A percentile compares a stretch with the other conserved stretches of the same genome.
Evolutionary conservation across 768 basidiomycete species (phyloP).

Genomic region (Russula ochroleuca): DNA sequence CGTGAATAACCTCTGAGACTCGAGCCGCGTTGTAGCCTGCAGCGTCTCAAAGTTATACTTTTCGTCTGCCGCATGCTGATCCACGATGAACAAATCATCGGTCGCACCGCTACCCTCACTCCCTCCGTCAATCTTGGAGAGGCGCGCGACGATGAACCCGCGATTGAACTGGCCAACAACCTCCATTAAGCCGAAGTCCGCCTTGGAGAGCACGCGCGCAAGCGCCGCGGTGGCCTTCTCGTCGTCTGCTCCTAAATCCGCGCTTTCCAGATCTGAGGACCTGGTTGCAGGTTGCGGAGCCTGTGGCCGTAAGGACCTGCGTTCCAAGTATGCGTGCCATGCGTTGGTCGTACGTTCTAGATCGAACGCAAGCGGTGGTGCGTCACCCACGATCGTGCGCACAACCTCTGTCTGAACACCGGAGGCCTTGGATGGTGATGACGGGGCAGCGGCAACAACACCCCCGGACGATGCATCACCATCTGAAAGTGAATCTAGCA

Average conservation of each 20-base stretch:
- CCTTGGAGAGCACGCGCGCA: slow-evolving; percentile 79
- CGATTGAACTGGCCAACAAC: slow-evolving; percentile 93
- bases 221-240: slow-evolving; percentile 61
- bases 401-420: slow-evolving; percentile 16
- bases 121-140: slow-evolving; percentile 38
- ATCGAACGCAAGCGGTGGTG: slow-evolving; percentile 11
- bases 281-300: background rate
- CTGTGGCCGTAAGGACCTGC: background rate
- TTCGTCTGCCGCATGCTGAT: slow-evolving; percentile 97
- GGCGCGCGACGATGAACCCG: slow-evolving; percentile 86
- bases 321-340: slow-evolving; percentile 12
- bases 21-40: slow-evolving; percentile 84
- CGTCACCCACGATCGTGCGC: slow-evolving; percentile 16
- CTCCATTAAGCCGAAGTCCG: slow-evolving; percentile 80
- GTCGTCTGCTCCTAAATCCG: slow-evolving; percentile 42
- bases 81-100: slow-evolving; percentile 95
- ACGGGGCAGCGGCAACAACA: background rate
- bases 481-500: background rate
- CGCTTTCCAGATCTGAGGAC: slow-evolving; percentile 22
- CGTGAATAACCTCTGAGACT: slow-evolving; percentile 81
- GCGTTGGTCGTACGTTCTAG: slow-evolving; percentile 8
- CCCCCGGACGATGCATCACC: background rate
- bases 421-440: background rate
- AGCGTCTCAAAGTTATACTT: slow-evolving; percentile 97
- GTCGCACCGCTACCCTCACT: background rate